phyloP scores from a whole-genome alignment of 2,329 filamentous ascomycete species.

The Nemania sp. region DNA sequence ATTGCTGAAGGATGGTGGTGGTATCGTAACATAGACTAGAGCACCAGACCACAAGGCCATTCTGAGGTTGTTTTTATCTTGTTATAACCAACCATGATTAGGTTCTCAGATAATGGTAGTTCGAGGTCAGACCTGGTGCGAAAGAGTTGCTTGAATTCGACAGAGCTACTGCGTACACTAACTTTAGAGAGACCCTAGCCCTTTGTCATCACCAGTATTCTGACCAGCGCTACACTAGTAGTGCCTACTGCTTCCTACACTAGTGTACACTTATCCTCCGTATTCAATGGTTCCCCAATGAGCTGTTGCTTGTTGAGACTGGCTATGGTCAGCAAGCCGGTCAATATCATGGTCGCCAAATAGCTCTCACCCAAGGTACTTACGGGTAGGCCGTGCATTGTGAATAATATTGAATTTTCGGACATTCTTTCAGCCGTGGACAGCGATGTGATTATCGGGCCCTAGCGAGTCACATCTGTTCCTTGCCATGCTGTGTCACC shows the following conservation, averaged over 20 bases:
- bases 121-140: no score
- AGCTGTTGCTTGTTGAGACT: slow-evolving; percentile 2
- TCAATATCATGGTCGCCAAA: slow-evolving; percentile 1
- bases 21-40: no score
- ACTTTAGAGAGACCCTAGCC: slow-evolving; percentile 4
- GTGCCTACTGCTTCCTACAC: neutral
- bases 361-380: neutral
- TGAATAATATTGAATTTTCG: slow-evolving; percentile 1
- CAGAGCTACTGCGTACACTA: no score
- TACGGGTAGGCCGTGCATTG: neutral
- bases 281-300: neutral
- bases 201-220: neutral
- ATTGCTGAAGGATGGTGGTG: no score
- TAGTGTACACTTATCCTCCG: neutral
- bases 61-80: no score
- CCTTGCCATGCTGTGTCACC: slow-evolving; percentile 10
- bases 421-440: slow-evolving; percentile 15
- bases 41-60: no score
- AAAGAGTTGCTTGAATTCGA: neutral
- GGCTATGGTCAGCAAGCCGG: slow-evolving; percentile 11
- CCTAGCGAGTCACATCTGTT: slow-evolving; percentile 17
- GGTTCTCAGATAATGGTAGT: no score
- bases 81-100: neutral
- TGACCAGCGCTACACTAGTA: neutral
- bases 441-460: slow-evolving; percentile 1